Percentiles rank a stretch among this genome's conserved stretches.
phyloP scores from a whole-genome alignment of 768 basidiomycete genomes.

The Mycena maculata region DNA sequence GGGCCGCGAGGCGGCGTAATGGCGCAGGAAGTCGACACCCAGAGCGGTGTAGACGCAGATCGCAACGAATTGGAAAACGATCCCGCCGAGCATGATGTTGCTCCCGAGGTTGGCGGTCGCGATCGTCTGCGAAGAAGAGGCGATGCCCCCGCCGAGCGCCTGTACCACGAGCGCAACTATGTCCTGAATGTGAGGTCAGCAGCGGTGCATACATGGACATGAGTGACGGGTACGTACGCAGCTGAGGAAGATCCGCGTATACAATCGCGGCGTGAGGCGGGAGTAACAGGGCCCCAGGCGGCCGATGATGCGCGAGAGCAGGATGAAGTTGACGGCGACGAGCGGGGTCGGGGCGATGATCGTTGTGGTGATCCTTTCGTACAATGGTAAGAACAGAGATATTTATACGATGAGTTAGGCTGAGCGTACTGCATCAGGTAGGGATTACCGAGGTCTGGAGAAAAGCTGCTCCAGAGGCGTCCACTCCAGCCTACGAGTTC shows the following conservation, averaged over 20 bases:
- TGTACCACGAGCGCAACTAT: slow-evolving; percentile 52
- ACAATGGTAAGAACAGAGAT: too few species aligned
- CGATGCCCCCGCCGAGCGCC: slow-evolving; percentile 52
- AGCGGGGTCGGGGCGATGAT: slow-evolving; percentile 69
- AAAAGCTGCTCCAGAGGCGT: slow-evolving; percentile 61
- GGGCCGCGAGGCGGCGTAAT: slow-evolving; percentile 51
- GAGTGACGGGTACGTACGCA: neutral
- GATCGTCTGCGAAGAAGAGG: slow-evolving; percentile 42
- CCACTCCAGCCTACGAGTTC: slow-evolving; percentile 69
- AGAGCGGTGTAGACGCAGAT: slow-evolving; percentile 55
- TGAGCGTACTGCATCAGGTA: slow-evolving; percentile 59
- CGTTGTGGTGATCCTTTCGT: slow-evolving; percentile 56
- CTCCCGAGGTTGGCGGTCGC: slow-evolving; percentile 25
- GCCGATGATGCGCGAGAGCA: slow-evolving; percentile 50
- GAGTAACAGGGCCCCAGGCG: slow-evolving; percentile 52
- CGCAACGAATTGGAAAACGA: slow-evolving; percentile 66
- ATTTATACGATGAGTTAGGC: too few species aligned
- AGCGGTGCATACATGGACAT: neutral
- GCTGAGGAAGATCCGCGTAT: slow-evolving; percentile 29
- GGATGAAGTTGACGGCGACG: slow-evolving; percentile 59
- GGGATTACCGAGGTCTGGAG: slow-evolving; percentile 37
- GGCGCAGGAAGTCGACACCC: slow-evolving; percentile 58
- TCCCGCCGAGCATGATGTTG: slow-evolving; percentile 67
- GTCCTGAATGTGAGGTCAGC: slow-evolving; percentile 29
- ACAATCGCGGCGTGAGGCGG: slow-evolving; percentile 41